phyloP scores from a whole-genome alignment of 164 flowering plant species.

The Liquidambar formosana region DNA sequence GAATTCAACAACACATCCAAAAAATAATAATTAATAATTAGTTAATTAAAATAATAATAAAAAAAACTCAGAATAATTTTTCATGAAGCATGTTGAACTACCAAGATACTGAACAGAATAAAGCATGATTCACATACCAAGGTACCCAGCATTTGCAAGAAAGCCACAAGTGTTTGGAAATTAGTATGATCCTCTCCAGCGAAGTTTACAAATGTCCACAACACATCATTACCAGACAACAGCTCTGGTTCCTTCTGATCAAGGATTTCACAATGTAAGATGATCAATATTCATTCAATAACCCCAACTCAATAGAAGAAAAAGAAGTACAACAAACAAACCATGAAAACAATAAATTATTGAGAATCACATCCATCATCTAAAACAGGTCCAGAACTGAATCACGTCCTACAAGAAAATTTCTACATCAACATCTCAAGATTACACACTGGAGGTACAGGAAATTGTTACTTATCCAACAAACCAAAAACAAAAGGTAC shows the following conservation, averaged over 20 bases:
- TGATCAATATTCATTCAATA: constrained; percentile 9
- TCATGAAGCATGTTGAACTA: background rate
- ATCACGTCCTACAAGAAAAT: background rate
- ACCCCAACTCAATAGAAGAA: background rate
- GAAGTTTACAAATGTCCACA: constrained; percentile 95
- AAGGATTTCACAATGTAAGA: constrained; percentile 1
- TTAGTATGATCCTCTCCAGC: constrained; percentile 98
- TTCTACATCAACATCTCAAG: too few species aligned
- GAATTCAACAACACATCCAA: constrained; percentile 14
- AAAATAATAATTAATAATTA: too few species aligned
- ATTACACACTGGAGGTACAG: too few species aligned
- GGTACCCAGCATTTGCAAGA: constrained; percentile 85
- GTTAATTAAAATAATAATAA: background rate
- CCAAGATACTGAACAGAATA: background rate
- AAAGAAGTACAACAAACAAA: background rate
- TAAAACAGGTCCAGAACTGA: background rate
- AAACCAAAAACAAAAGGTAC: too few species aligned
- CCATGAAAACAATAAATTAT: background rate
- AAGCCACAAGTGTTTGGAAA: constrained; percentile 88
- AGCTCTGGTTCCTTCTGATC: constrained; percentile 92
- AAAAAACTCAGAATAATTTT: background rate
- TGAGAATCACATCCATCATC: background rate
- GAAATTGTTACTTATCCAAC: too few species aligned
- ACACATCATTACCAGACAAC: constrained; percentile 85
- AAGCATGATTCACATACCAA: constrained; percentile 56